Conservation (phyloP, 164 flowering plant species). For the Vitis riparia region DNA sequence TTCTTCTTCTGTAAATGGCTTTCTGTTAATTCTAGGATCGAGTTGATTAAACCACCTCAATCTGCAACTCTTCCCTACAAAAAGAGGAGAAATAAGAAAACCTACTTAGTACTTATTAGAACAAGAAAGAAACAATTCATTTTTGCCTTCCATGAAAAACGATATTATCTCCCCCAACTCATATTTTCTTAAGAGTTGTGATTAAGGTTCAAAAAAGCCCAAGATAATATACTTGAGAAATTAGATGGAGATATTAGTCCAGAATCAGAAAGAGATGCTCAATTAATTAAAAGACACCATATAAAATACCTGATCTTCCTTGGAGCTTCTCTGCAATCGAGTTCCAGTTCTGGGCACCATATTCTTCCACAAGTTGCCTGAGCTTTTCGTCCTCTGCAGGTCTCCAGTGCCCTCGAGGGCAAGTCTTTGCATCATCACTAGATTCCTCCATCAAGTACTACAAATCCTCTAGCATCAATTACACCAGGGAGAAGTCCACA, state of each 20-base stretch:
- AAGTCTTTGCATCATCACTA: slow-evolving; percentile 36
- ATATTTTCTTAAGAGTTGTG: too few species aligned
- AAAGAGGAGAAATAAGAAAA: not conserved
- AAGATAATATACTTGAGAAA: too few species aligned
- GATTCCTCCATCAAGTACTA: slow-evolving; percentile 41
- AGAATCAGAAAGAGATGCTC: not conserved
- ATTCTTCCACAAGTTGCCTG: slow-evolving; percentile 61
- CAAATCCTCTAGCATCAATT: not conserved
- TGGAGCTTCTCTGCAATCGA: slow-evolving; percentile 79
- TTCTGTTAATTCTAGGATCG: slow-evolving; percentile 83
- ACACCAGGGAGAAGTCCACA: slow-evolving; percentile 14
- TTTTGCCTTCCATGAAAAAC: too few species aligned
- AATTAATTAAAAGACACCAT: not conserved
- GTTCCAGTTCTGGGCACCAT: slow-evolving; percentile 89
- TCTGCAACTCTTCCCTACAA: slow-evolving; percentile 83
- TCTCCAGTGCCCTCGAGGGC: slow-evolving; percentile 88
- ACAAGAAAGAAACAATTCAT: not conserved
- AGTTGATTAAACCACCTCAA: slow-evolving; percentile 93
- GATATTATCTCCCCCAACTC: too few species aligned
- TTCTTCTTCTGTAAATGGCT: slow-evolving; percentile 78
- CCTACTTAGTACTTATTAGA: too few species aligned
- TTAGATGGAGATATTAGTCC: not conserved
- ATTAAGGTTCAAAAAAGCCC: too few species aligned
- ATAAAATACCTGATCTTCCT: slow-evolving; percentile 72
- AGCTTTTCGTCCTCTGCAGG: slow-evolving; percentile 84